Percentiles rank a stretch among this genome's conserved stretches.
Evolutionary conservation across 2,329 filamentous ascomycete species (phyloP).

Genomic region (Cadophora sp.): DNA sequence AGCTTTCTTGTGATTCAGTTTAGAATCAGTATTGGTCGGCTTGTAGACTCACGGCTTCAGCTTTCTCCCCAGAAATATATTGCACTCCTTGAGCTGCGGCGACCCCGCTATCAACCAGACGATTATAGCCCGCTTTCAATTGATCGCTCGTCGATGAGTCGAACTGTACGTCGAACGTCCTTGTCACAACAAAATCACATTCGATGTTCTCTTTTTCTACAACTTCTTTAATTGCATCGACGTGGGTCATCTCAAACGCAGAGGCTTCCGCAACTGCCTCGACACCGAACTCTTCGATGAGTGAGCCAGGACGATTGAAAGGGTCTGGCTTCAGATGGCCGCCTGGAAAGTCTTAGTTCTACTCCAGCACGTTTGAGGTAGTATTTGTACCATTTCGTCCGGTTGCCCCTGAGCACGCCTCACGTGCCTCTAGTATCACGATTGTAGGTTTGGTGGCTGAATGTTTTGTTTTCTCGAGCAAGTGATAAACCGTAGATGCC

Average conservation of each 20-base stretch:
- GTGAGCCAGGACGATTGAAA: conserved; percentile 29
- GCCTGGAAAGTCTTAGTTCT: no score
- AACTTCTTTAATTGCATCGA: conserved; percentile 47
- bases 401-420: conserved; percentile 46
- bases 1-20: conserved; percentile 15
- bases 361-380: no score
- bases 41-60: conserved; percentile 9
- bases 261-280: conserved; percentile 48
- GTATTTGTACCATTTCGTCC: conserved; percentile 52
- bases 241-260: conserved; percentile 47
- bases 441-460: conserved; percentile 37
- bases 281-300: conserved; percentile 42
- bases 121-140: neutral
- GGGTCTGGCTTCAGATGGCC: conserved; percentile 50
- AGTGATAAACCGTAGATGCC: conserved; percentile 33
- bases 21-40: neutral
- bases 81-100: neutral
- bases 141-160: conserved; percentile 27
- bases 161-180: conserved; percentile 48
- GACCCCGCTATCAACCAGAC: neutral
- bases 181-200: conserved; percentile 49
- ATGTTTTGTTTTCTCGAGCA: conserved; percentile 39
- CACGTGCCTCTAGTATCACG: conserved; percentile 50
- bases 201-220: conserved; percentile 50
- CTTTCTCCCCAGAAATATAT: neutral